phyloP scores from a whole-genome alignment of 306 rosid species.

The Sechiopsis laciniata region DNA sequence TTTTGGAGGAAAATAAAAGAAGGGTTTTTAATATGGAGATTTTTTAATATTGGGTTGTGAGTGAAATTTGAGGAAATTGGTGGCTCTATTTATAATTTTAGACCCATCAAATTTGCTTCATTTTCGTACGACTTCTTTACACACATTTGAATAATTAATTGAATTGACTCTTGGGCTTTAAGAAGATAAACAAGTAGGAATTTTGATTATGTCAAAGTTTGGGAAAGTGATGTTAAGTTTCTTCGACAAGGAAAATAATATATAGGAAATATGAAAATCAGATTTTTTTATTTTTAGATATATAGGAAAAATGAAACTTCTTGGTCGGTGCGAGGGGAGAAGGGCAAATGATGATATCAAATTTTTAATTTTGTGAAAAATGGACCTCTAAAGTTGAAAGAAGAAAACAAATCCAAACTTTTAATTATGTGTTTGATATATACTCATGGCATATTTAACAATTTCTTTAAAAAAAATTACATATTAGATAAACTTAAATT shows the following conservation, averaged over 20 bases:
- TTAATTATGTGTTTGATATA: too few relatives aligned
- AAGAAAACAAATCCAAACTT: too few relatives aligned
- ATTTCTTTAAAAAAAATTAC: too few relatives aligned
- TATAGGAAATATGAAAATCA: neutral
- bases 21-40: neutral
- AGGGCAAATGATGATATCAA: too few relatives aligned
- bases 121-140: neutral
- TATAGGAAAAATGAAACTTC: too few relatives aligned
- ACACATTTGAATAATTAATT: too few relatives aligned
- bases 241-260: neutral
- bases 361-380: too few relatives aligned
- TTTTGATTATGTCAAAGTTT: slow-evolving; percentile 8
- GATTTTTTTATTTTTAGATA: neutral
- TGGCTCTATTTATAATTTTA: neutral
- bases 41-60: neutral
- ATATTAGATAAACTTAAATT: too few relatives aligned
- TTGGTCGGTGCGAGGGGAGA: neutral
- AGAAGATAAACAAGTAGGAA: neutral
- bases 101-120: neutral
- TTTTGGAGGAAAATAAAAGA: neutral
- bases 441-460: too few relatives aligned
- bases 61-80: neutral
- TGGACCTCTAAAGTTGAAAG: too few relatives aligned
- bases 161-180: neutral
- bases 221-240: neutral